Evolutionary conservation across 1,139 yeast species (phyloP).

Genomic region (Nematodospora anomalae): DNA sequence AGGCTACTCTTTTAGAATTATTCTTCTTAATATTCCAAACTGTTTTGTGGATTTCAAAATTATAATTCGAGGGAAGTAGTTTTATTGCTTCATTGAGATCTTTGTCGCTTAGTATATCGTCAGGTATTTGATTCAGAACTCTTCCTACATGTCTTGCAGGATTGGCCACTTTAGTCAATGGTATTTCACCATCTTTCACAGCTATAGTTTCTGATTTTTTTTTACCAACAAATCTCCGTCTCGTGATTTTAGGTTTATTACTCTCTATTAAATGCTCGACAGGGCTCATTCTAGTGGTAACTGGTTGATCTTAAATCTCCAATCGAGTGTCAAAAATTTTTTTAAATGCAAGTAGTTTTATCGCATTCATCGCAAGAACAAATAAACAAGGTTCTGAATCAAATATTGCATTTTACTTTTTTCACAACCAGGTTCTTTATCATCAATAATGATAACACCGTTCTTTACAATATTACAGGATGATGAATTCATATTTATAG

Average conservation of each 20-base stretch:
- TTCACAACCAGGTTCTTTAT: not conserved
- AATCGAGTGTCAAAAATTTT: too few relatives aligned
- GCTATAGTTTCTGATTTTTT: slow-evolving; percentile 18
- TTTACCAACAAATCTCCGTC: slow-evolving; percentile 38
- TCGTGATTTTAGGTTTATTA: slow-evolving; percentile 17
- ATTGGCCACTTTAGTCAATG: slow-evolving; percentile 18
- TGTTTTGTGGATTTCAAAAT: slow-evolving; percentile 93
- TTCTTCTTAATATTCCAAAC: slow-evolving; percentile 86
- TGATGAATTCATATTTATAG: slow-evolving; percentile 63
- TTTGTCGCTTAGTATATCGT: slow-evolving; percentile 73
- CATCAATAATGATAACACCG: slow-evolving; percentile 77
- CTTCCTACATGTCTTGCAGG: slow-evolving; percentile 44
- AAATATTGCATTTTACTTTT: too few relatives aligned
- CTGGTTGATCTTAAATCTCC: not conserved
- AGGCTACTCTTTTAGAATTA: slow-evolving; percentile 73
- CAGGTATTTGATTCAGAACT: slow-evolving; percentile 86
- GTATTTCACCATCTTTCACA: slow-evolving; percentile 14
- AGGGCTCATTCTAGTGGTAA: slow-evolving; percentile 11
- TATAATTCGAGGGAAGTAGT: slow-evolving; percentile 84
- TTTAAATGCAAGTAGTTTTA: too few relatives aligned
- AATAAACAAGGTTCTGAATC: too few relatives aligned
- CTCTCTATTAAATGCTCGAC: slow-evolving; percentile 6
- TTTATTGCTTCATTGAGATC: slow-evolving; percentile 80
- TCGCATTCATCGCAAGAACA: not conserved
- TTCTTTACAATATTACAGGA: slow-evolving; percentile 74